Conservation (phyloP, 257 asterid genomes). For the Plantago major region DNA sequence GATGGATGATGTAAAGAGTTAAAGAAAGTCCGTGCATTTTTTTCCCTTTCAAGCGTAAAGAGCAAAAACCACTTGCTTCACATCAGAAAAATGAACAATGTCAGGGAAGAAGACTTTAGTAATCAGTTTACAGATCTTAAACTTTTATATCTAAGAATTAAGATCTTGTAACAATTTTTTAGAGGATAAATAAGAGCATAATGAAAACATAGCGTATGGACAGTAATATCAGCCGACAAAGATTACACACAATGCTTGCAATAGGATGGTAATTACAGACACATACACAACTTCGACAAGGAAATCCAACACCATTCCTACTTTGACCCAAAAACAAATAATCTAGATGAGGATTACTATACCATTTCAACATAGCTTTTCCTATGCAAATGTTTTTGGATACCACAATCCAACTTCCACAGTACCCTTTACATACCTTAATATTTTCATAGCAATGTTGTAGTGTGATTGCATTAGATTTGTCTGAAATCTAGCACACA, state of each 20-base stretch:
- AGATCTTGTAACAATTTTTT: slow-evolving; percentile 7
- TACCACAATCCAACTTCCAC: too few species aligned
- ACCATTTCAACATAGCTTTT: too few species aligned
- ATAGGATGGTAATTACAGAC: not conserved
- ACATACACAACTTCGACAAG: not conserved
- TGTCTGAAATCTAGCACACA: too few species aligned
- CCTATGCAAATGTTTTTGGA: too few species aligned
- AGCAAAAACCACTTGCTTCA: slow-evolving; percentile 59
- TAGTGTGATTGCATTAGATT: too few species aligned
- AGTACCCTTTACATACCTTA: too few species aligned
- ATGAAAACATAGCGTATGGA: slow-evolving; percentile 1
- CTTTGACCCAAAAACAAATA: not conserved
- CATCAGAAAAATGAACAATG: slow-evolving; percentile 1
- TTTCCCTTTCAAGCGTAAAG: slow-evolving; percentile 79
- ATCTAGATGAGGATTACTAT: too few species aligned
- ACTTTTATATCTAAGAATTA: slow-evolving; percentile 10
- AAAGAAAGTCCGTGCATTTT: slow-evolving; percentile 92
- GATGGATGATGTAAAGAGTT: slow-evolving; percentile 72
- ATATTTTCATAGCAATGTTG: too few species aligned
- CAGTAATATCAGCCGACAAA: slow-evolving; percentile 9
- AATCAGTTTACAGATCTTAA: slow-evolving; percentile 13
- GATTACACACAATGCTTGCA: not conserved
- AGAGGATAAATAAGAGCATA: slow-evolving; percentile 4
- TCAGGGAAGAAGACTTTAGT: slow-evolving; percentile 14
- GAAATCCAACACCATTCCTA: not conserved